Evolutionary conservation across 1,139 yeast species (phyloP).

Genomic region (Hansenula anomala): DNA sequence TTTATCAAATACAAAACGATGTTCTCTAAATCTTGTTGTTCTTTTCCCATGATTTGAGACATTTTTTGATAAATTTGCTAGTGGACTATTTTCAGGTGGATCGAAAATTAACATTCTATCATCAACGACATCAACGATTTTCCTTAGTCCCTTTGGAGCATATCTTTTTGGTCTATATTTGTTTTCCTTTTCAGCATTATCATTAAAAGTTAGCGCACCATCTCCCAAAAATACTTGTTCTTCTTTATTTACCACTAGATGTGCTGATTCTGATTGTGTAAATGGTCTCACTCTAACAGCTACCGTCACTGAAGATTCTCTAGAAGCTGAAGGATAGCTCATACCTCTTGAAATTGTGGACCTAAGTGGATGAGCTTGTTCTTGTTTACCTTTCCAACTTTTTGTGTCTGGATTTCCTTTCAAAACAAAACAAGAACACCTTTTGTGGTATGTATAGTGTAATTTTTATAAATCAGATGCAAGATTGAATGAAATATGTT

Average conservation of each 20-base stretch:
- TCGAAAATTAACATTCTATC: slow-evolving; percentile 87
- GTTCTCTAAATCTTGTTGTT: slow-evolving; percentile 60
- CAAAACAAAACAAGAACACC: too few species aligned
- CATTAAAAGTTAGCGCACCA: slow-evolving; percentile 40
- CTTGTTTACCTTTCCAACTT: too few species aligned
- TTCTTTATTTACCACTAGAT: slow-evolving; percentile 34
- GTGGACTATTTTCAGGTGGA: slow-evolving; percentile 75
- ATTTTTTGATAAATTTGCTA: slow-evolving; percentile 54
- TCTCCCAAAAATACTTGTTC: slow-evolving; percentile 48
- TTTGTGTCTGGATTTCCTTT: too few species aligned
- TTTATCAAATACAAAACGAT: slow-evolving; percentile 76
- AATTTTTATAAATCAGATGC: too few species aligned
- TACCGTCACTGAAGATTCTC: slow-evolving; percentile 69
- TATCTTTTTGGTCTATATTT: slow-evolving; percentile 17
- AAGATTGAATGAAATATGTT: too few species aligned
- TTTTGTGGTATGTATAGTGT: too few species aligned
- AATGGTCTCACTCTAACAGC: slow-evolving; percentile 86
- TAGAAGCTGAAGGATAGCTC: slow-evolving; percentile 9
- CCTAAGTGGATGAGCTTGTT: too few species aligned
- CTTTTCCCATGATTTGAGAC: slow-evolving; percentile 35
- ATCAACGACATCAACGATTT: slow-evolving; percentile 78
- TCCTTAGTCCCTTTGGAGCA: slow-evolving; percentile 56
- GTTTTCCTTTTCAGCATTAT: slow-evolving; percentile 16
- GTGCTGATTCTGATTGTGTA: slow-evolving; percentile 50
- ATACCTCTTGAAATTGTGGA: too few species aligned